Conservation (phyloP, 345 rosid genomes). For the Odontarrhena argentea region DNA sequence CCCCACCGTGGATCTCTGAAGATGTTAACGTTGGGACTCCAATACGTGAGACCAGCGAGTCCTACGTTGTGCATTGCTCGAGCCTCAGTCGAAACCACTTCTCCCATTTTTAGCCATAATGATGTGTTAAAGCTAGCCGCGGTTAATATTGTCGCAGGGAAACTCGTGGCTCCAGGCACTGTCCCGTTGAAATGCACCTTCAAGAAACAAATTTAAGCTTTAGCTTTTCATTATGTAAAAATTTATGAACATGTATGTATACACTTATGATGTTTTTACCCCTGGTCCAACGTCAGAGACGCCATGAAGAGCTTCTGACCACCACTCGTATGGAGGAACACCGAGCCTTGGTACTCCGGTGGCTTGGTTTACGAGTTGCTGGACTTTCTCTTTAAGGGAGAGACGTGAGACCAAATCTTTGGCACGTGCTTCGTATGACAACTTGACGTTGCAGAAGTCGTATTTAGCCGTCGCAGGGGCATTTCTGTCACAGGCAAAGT, state of each 20-base stretch:
- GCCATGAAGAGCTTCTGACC: slow-evolving; percentile 80
- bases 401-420: slow-evolving; percentile 51
- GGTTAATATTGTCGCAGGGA: slow-evolving; percentile 57
- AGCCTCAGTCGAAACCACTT: slow-evolving; percentile 52
- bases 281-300: slow-evolving; percentile 58
- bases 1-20: slow-evolving; percentile 63
- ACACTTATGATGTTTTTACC: slow-evolving; percentile 10
- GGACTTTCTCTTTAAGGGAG: slow-evolving; percentile 59
- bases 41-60: slow-evolving; percentile 48
- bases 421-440: slow-evolving; percentile 53
- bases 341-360: slow-evolving; percentile 56
- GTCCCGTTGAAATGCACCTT: slow-evolving; percentile 47
- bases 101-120: slow-evolving; percentile 59
- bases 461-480: slow-evolving; percentile 31
- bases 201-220: neutral
- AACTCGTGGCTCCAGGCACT: slow-evolving; percentile 65
- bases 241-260: slow-evolving; percentile 1
- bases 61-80: slow-evolving; percentile 50
- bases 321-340: slow-evolving; percentile 67
- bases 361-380: slow-evolving; percentile 55
- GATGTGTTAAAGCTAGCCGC: slow-evolving; percentile 62
- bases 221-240: slow-evolving; percentile 3
- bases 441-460: slow-evolving; percentile 49
- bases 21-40: slow-evolving; percentile 65
- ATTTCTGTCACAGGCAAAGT: slow-evolving; percentile 28